Evolutionary conservation across 2,329 filamentous ascomycete genomes (phyloP).

Genomic region (Leptographium radiaticola): DNA sequence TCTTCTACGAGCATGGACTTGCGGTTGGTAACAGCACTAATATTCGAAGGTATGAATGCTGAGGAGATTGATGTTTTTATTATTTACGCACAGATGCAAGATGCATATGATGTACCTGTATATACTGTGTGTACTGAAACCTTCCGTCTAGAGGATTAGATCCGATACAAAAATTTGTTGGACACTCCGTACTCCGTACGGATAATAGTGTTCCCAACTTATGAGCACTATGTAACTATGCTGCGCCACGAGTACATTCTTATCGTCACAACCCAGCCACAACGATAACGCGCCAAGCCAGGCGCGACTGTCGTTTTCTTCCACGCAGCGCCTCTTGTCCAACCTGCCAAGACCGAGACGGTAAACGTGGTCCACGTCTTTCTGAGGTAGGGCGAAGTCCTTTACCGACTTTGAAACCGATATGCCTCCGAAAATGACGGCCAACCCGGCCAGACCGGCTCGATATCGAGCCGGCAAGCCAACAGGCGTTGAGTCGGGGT

Average conservation of each 20-base stretch:
- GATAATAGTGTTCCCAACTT: too few species aligned
- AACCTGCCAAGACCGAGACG: neutral
- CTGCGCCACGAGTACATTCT: neutral
- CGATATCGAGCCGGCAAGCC: slow-evolving; percentile 81
- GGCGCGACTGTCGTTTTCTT: neutral
- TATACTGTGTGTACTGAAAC: too few species aligned
- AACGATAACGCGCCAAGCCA: neutral
- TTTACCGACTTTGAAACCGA: neutral
- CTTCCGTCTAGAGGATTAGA: too few species aligned
- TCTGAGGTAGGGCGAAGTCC: neutral
- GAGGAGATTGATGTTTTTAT: too few species aligned
- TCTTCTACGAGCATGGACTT: too few species aligned
- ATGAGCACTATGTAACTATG: too few species aligned
- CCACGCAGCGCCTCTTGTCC: neutral
- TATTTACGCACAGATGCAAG: too few species aligned
- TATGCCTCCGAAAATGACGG: slow-evolving; percentile 78
- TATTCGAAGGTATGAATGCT: too few species aligned
- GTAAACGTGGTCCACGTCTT: neutral
- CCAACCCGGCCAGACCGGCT: slow-evolving; percentile 68
- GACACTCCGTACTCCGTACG: too few species aligned
- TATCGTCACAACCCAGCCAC: neutral
- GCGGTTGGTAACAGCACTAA: too few species aligned
- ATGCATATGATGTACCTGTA: too few species aligned
- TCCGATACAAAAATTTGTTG: too few species aligned
- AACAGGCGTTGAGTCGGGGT: slow-evolving; percentile 32